A percentile compares a stretch with the other conserved stretches of the same genome.
phyloP scores from a whole-genome alignment of 2,329 filamentous ascomycete species.

The Xylariomycetidae sp. region DNA sequence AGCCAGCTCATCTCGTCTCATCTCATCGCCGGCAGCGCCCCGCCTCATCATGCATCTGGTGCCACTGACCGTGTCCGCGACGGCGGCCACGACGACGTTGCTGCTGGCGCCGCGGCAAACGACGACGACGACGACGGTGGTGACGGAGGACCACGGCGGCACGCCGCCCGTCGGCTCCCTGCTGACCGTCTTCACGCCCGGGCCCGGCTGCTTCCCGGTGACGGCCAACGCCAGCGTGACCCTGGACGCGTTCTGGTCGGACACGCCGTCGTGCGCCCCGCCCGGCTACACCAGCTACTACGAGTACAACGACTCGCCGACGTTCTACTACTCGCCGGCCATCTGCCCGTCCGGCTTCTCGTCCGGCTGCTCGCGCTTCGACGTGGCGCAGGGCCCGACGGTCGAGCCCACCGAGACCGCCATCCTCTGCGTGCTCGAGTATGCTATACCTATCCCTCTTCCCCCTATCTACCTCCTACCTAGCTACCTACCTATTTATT shows the following conservation, averaged over 20 bases:
- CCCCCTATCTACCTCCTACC: no score
- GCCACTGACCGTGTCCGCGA: conserved; percentile 6
- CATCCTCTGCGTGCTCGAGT: conserved; percentile 9
- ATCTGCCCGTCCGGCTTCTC: conserved; percentile 11
- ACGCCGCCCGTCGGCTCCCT: conserved; percentile 11
- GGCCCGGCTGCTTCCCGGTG: conserved; percentile 8
- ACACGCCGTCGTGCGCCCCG: conserved; percentile 6
- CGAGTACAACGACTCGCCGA: no score
- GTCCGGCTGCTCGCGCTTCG: conserved; percentile 8
- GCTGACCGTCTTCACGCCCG: conserved; percentile 7
- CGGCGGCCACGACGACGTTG: conserved; percentile 2
- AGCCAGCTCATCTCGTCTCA: no score
- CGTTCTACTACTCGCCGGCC: conserved; percentile 12
- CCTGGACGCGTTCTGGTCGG: conserved; percentile 10
- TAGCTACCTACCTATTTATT: no score
- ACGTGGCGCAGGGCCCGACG: conserved; percentile 6
- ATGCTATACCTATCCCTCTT: no score
- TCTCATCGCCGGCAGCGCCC: no score
- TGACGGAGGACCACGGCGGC: conserved; percentile 9
- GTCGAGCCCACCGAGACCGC: conserved; percentile 11
- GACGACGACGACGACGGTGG: neutral
- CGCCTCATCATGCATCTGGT: conserved; percentile 9
- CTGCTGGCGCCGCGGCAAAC: conserved; percentile 7
- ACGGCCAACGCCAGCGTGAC: conserved; percentile 5
- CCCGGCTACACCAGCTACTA: conserved; percentile 10